A percentile compares a stretch with the other conserved stretches of the same genome.
phyloP scores from a whole-genome alignment of 257 asterid species.

The Capsicum rhomboideum region DNA sequence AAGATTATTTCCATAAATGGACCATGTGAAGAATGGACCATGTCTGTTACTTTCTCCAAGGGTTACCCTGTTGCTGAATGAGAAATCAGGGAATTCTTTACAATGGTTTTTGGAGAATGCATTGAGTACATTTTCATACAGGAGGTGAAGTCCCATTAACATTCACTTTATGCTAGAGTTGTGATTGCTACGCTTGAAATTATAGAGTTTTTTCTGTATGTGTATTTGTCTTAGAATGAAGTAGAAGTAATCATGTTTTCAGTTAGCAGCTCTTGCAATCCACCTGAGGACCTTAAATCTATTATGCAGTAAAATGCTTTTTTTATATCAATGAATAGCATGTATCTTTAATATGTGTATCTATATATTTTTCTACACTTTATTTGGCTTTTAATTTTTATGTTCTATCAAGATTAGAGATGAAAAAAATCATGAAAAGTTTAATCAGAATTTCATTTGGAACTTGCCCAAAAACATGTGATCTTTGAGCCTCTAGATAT shows the following conservation, averaged over 20 bases:
- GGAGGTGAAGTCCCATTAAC: slow-evolving; percentile 32
- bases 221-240: not conserved
- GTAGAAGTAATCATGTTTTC: not conserved
- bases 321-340: not conserved
- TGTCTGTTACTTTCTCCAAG: slow-evolving; percentile 59
- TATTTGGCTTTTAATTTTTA: not conserved
- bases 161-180: slow-evolving; percentile 42
- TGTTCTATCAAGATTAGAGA: not conserved
- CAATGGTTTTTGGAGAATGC: slow-evolving; percentile 33
- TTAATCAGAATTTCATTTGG: not conserved
- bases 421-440: not conserved
- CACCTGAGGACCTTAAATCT: not conserved
- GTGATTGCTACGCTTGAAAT: slow-evolving; percentile 18
- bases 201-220: not conserved
- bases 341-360: not conserved
- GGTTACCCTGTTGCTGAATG: slow-evolving; percentile 49
- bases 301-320: not conserved
- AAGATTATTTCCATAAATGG: too few relatives aligned
- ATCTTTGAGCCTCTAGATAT: not conserved
- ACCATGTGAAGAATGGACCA: slow-evolving; percentile 35
- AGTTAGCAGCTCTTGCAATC: not conserved
- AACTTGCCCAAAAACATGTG: not conserved
- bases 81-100: slow-evolving; percentile 39
- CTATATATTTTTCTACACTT: not conserved
- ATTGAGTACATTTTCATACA: slow-evolving; percentile 47